Conservation (phyloP, 2,329 filamentous ascomycete genomes). For the Fusarium sarcochroum region DNA sequence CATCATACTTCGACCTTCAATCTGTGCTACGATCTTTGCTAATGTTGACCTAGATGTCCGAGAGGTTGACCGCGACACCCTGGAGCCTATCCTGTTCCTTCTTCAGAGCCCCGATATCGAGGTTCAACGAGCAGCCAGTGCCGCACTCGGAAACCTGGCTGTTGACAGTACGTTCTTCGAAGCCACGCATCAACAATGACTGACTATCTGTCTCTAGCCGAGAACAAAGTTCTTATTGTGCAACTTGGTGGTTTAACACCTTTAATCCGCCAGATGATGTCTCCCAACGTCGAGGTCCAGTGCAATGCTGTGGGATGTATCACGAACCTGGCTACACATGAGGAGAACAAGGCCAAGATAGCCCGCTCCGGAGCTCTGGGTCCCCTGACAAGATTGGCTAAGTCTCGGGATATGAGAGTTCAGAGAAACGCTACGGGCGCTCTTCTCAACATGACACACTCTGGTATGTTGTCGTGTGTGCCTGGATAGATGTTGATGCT, state of each 20-base stretch:
- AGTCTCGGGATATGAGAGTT: slow-evolving; percentile 98
- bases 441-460: slow-evolving; percentile 98
- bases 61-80: slow-evolving; percentile 93
- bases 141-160: slow-evolving; percentile 93
- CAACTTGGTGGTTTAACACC: slow-evolving; percentile 90
- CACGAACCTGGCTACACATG: slow-evolving; percentile 96
- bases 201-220: slow-evolving; percentile 73
- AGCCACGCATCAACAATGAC: slow-evolving; percentile 41
- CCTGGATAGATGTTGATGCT: slow-evolving; percentile 14
- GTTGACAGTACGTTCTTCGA: slow-evolving; percentile 83
- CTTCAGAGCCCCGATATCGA: slow-evolving; percentile 97
- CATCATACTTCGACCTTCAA: not conserved
- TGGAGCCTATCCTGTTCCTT: slow-evolving; percentile 95
- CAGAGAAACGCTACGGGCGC: slow-evolving; percentile 98
- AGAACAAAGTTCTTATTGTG: slow-evolving; percentile 98
- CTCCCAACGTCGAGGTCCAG: slow-evolving; percentile 96
- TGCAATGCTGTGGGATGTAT: slow-evolving; percentile 99
- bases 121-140: slow-evolving; percentile 95
- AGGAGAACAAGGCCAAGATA: slow-evolving; percentile 99
- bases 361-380: slow-evolving; percentile 93
- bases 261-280: slow-evolving; percentile 98
- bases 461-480: slow-evolving; percentile 73
- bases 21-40: slow-evolving; percentile 17
- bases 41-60: slow-evolving; percentile 80
- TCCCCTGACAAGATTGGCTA: slow-evolving; percentile 90